Conservation (phyloP, 108 stramenopile genomes). For the Mayamaea pseudoterrestris region DNA sequence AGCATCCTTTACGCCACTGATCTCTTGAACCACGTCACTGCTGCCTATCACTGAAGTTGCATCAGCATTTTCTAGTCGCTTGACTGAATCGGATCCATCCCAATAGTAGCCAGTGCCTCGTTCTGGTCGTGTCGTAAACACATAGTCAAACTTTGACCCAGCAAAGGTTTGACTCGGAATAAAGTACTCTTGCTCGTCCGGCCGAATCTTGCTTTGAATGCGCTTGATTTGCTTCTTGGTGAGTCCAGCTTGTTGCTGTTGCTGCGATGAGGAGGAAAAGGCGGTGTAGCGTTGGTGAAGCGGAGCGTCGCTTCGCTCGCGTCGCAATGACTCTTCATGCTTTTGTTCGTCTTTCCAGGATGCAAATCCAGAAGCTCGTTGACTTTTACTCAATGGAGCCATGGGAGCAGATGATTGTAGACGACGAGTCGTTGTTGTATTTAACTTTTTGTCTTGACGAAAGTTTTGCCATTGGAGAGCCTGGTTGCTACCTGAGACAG, state of each 20-base stretch:
- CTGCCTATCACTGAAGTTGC: no score
- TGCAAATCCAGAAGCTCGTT: conserved; percentile 47
- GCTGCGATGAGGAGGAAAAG: conserved; percentile 19
- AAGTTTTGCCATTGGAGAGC: conserved; percentile 70
- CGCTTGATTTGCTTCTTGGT: conserved; percentile 35
- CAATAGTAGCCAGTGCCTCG: conserved; percentile 78
- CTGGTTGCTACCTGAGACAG: conserved; percentile 68
- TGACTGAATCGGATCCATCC: conserved; percentile 70
- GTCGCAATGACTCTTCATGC: conserved; percentile 43
- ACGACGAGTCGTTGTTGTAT: not conserved
- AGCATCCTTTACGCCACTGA: no score
- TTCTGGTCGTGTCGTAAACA: conserved; percentile 66
- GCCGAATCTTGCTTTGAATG: conserved; percentile 42
- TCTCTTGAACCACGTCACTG: no score
- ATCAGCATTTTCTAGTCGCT: no score
- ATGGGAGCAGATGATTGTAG: conserved; percentile 34
- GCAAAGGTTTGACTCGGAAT: conserved; percentile 41
- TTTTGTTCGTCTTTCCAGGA: conserved; percentile 59
- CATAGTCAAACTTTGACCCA: conserved; percentile 69
- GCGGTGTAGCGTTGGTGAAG: conserved; percentile 21
- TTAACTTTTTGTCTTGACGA: conserved; percentile 16
- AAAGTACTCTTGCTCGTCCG: conserved; percentile 56
- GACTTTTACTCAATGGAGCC: conserved; percentile 57
- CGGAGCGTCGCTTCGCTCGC: conserved; percentile 13
- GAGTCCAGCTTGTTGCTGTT: conserved; percentile 21